A percentile compares a stretch with the other conserved stretches of the same genome.
Evolutionary conservation across 352 stramenopile species (phyloP).

Genomic region (Pythium myriotylum): DNA sequence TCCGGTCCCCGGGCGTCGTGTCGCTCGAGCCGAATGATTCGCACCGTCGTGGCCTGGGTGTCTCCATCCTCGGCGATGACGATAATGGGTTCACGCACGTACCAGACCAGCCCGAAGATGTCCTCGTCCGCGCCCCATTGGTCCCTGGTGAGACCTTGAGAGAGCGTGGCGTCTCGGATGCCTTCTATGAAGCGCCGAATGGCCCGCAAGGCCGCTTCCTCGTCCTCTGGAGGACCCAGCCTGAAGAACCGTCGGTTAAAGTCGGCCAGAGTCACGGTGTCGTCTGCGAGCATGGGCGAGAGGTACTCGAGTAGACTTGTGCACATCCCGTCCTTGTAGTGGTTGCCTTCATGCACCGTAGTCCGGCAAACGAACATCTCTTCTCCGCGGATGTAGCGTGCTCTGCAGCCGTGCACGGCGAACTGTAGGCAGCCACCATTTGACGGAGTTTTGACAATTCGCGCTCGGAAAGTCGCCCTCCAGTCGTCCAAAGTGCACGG

Average conservation of each 20-base stretch:
- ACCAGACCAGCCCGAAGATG: slow-evolving; percentile 2
- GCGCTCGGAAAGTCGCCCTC: too few species aligned
- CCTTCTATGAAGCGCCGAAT: not conserved
- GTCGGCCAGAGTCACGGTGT: not conserved
- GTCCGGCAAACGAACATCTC: too few species aligned
- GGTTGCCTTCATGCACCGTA: not conserved
- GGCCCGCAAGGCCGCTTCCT: not conserved
- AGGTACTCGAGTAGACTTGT: not conserved
- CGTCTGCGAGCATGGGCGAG: not conserved
- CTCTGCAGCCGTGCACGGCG: too few species aligned
- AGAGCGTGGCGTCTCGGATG: too few species aligned
- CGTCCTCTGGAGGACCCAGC: not conserved
- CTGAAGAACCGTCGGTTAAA: not conserved
- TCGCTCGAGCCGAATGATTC: not conserved
- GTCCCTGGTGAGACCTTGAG: too few species aligned
- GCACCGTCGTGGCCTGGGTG: not conserved
- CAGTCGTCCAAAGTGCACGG: not conserved
- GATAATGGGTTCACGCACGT: slow-evolving; percentile 6
- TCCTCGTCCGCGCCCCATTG: slow-evolving; percentile 3
- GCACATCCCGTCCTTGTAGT: not conserved
- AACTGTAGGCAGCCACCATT: too few species aligned
- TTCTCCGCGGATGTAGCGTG: too few species aligned
- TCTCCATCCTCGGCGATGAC: not conserved
- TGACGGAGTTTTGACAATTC: too few species aligned
- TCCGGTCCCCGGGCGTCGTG: not conserved